Evolutionary conservation across 2,329 filamentous ascomycete genomes (phyloP), one percentile per base, ranked within the genome.

Genomic region (Lachnellula suecica): DNA sequence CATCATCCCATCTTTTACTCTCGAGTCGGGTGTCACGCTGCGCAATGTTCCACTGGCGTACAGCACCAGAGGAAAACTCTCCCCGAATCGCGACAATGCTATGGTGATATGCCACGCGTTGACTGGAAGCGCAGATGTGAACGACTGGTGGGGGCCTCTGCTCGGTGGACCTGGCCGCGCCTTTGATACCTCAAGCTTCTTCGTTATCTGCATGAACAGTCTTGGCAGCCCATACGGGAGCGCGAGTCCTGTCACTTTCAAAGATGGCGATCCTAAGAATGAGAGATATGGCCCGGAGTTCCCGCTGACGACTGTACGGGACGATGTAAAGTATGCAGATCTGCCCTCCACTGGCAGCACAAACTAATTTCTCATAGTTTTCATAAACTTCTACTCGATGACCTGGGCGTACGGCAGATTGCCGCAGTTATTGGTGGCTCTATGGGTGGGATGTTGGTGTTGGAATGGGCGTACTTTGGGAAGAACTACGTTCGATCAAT

Each of bases 281-380:
- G 91, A 83, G 17, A 82, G 82, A 62, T 99, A 99, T 66, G 94
- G 94, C 0, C 94, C 94, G 1, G 94, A 99, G 66, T 99, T 99
- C 62, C 94, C 94, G 43, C 74, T 99, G 58, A 97, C 94, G 1
- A 97, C 94, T 0, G 90, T 99, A 58, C 81, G 93, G 60, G 94
- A 99, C 68, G 94, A 99, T 74, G 93, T 97, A 48, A 91, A 89
- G 89, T 94, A 74, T 74, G 87, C 70, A 25, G 0, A 25, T 4
- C n/a, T 23, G 40, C 17, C 17, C 57, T 62, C 38, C 61, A 54
- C 51, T 4, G 4, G n/a, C 8, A 8, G 42, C 40, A 24, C 13
- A 24, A 20, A 23, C 58, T 64, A 50, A 66, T 53, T 51, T 24
- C 52, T n/a, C 22, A 25, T 8, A 89, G 86, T 59, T 78, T 94